Evolutionary conservation across 306 rosid genomes (phyloP).

Genomic region (Prinsepia uniflora): DNA sequence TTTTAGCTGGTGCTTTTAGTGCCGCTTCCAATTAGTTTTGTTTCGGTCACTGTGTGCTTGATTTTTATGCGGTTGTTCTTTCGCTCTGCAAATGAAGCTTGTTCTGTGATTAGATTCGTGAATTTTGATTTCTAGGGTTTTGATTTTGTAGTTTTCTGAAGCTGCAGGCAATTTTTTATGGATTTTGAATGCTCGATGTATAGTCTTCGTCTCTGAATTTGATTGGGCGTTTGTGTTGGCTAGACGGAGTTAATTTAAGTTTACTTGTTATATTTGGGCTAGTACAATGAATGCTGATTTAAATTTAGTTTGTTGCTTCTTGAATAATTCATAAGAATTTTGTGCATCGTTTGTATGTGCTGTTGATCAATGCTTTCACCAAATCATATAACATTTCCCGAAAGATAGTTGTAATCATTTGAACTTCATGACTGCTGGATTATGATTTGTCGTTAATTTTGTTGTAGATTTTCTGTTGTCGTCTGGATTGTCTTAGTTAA

Average conservation of each 20-base stretch:
- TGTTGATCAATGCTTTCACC: neutral
- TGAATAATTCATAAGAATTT: neutral
- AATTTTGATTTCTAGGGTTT: slow-evolving; percentile 29
- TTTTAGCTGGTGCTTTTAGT: neutral
- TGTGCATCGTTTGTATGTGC: neutral
- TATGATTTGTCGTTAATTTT: too few relatives aligned
- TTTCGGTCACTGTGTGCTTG: neutral
- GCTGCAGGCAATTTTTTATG: neutral
- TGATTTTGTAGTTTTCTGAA: neutral
- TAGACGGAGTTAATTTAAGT: neutral
- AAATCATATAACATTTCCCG: neutral
- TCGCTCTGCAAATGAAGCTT: slow-evolving; percentile 15
- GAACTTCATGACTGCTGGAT: neutral
- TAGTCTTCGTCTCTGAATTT: neutral
- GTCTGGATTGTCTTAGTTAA: neutral
- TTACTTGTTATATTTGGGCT: neutral
- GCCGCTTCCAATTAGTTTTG: slow-evolving; percentile 15
- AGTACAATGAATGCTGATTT: neutral
- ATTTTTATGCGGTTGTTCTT: neutral
- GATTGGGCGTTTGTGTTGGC: slow-evolving; percentile 1
- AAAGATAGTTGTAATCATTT: too few relatives aligned
- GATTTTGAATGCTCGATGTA: neutral
- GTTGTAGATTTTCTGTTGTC: neutral
- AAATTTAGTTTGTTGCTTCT: neutral
- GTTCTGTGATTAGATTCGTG: slow-evolving; percentile 1